Percentiles rank a stretch among this genome's conserved stretches.
phyloP scores from a whole-genome alignment of 176 grass and related monocot genomes.

The Tuctoria greenei region DNA sequence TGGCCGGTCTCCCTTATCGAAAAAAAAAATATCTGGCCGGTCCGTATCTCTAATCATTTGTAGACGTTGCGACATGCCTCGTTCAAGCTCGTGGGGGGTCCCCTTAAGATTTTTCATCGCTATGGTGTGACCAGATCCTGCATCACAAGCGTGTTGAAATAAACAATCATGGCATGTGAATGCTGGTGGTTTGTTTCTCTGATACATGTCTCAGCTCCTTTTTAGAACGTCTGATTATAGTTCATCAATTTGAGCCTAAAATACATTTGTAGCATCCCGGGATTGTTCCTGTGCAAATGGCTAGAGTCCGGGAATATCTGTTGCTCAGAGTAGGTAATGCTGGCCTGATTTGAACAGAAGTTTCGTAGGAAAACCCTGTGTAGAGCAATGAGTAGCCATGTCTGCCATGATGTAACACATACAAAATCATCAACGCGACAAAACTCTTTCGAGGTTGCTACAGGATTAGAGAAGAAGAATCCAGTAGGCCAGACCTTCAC shows the following conservation, averaged over 20 bases:
- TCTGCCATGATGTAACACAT: background rate
- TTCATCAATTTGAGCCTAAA: background rate
- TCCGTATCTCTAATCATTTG: background rate
- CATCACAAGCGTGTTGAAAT: background rate
- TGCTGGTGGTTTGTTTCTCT: background rate
- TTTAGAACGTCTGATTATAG: background rate
- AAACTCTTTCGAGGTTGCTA: background rate
- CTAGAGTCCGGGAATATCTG: background rate
- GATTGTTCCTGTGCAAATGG: no score
- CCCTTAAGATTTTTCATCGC: background rate
- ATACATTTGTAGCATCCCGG: no score
- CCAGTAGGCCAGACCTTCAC: conserved; percentile 32
- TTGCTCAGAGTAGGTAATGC: background rate
- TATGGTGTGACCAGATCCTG: background rate
- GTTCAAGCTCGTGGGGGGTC: background rate
- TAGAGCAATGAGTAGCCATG: background rate
- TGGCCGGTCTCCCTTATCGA: no score
- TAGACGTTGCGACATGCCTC: background rate
- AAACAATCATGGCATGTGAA: background rate
- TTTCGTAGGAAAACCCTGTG: background rate
- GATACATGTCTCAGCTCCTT: no score
- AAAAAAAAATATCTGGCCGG: no score
- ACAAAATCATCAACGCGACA: background rate
- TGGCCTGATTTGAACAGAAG: background rate
- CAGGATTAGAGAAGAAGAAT: background rate